Evolutionary conservation across 2,329 filamentous ascomycete genomes (phyloP), one percentile per base, ranked within the genome.

Genomic region (Aspergillus chevalieri): DNA sequence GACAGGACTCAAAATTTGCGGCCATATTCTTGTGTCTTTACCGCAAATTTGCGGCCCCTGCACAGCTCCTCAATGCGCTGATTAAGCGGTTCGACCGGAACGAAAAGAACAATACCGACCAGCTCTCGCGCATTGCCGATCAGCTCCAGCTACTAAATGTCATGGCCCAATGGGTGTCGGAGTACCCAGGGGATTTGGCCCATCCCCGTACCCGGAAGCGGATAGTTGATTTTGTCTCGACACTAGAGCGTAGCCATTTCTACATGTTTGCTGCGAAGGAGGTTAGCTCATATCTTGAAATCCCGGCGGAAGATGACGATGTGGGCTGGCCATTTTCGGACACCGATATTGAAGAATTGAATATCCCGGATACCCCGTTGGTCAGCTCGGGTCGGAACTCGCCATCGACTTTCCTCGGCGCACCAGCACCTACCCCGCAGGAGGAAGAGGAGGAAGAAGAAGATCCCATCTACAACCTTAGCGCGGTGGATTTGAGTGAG

Each of bases 141-240:
- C 92, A 96, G 65, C 78, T 95, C 48, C 83, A 91, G 46, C 87
- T 92, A 53, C 84, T 95, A 36, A 85, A 87, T 57, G 83, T 93
- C 6, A 75, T 97, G 51, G 88, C 89, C 4, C 87, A 88, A 65
- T 98, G 93, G 93, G 85, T 95, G 1, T 84, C 85, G 14, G 76
- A 85, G 41, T 97, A 97, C 67, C 91, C 93, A 0, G 92, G 90
- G 14, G 93, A 98, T 68, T 95, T 97, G 74, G 90, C 90, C 1
- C 84, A 86, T 53, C 80, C 85, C 1, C 79, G 79, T 19, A 94
- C 89, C 2, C 83, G 84, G 56, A 82, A 80, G 55, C 82, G 81
- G 28, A 74, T 96, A 36, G 81, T 85, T 45, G 83, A 83, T 21
- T 93, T 98, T 61, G 85, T 95, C 33, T 72, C 75, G 15, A 80